These are phyloP conservation scores for Zygosaccharomyces lentus DNA, from an alignment of 805 yeast species.

Conservation along the genomic window DNA sequence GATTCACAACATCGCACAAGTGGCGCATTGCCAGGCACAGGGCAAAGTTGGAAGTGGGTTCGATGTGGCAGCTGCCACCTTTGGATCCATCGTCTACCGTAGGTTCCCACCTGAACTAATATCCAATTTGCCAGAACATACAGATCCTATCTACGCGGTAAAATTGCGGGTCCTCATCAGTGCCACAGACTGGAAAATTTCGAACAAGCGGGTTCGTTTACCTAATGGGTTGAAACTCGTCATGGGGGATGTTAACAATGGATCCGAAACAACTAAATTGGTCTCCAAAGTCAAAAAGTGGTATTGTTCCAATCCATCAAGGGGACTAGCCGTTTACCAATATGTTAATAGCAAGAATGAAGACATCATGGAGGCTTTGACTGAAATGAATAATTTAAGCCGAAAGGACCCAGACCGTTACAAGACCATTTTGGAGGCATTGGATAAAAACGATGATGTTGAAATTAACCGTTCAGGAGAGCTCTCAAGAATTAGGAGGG, in stretches of 20 bases:
- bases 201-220: slow-evolving; percentile 49
- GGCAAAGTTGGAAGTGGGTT: slow-evolving; percentile 95
- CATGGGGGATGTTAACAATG: slow-evolving; percentile 92
- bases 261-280: slow-evolving; percentile 90
- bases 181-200: slow-evolving; percentile 55
- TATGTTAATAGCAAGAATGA: slow-evolving; percentile 56
- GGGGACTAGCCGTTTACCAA: slow-evolving; percentile 50
- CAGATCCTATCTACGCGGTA: slow-evolving; percentile 25
- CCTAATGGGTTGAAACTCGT: slow-evolving; percentile 67
- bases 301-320: slow-evolving; percentile 51
- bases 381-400: slow-evolving; percentile 37
- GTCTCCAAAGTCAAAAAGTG: slow-evolving; percentile 73
- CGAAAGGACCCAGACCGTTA: slow-evolving; percentile 37
- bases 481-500: slow-evolving; percentile 35
- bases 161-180: slow-evolving; percentile 39
- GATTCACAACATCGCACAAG: slow-evolving; percentile 83
- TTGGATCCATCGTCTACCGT: slow-evolving; percentile 78
- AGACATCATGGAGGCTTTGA: slow-evolving; percentile 48
- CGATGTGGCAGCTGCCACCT: slow-evolving; percentile 94
- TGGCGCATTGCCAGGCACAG: slow-evolving; percentile 91
- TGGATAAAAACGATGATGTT: slow-evolving; percentile 12
- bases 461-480: slow-evolving; percentile 17
- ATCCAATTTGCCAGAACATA: slow-evolving; percentile 34
- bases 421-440: slow-evolving; percentile 19
- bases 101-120: slow-evolving; percentile 63